Base-by-base conservation (phyloP, 2,329 filamentous ascomycete genomes). In the Cytospora mali region DNA sequence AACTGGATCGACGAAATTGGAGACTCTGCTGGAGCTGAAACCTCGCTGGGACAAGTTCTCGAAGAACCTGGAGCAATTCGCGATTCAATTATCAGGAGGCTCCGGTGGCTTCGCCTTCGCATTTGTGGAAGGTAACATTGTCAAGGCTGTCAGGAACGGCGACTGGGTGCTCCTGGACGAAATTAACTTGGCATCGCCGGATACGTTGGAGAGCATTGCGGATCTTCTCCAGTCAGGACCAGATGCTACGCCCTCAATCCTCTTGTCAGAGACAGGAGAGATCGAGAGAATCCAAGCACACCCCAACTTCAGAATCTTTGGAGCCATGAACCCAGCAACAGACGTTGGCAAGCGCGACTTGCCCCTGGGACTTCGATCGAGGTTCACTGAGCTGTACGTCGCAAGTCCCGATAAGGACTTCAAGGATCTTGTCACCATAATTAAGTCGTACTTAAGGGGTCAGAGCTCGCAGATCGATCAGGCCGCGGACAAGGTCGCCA, bases 291-390 rank as follows among this genome's bases (percentile, higher is more conserved):
- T 99, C 39, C 84, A 88, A 65, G 95, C 93, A 0, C 94, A 99
- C 74, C 89, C 92, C 0, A 88, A 97, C 67, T 99, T 99, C 74
- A 88, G 95, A 46, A 91, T 99, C 16, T 99, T 99, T 72, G 96
- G 92, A 57, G 95, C 96, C 29, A 99, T 99, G 95, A 99, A 99
- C 71, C 95, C 95, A 31, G 95, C 95, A 6, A 99, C 95, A 3
- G 95, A 99, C 78, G 88, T 97, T 61, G 95, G 96, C 65, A 99
- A 99, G 77, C 89, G 94, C 61, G 95, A 99, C 74, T 80, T 99
- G 18, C 93, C 94, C 0, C 87, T 91, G 60, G 93, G 94, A 1
- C 86, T 98, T 50, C 84, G 94, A 61, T 96, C 93, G 10, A 86
- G 93, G 55, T 99, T 99, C 72, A 98, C 95, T 0, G 95, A 99